Evolutionary conservation across 2,329 filamentous ascomycete genomes (phyloP), one percentile per base, ranked within the genome.

Genomic region (Aspergillus sp.): DNA sequence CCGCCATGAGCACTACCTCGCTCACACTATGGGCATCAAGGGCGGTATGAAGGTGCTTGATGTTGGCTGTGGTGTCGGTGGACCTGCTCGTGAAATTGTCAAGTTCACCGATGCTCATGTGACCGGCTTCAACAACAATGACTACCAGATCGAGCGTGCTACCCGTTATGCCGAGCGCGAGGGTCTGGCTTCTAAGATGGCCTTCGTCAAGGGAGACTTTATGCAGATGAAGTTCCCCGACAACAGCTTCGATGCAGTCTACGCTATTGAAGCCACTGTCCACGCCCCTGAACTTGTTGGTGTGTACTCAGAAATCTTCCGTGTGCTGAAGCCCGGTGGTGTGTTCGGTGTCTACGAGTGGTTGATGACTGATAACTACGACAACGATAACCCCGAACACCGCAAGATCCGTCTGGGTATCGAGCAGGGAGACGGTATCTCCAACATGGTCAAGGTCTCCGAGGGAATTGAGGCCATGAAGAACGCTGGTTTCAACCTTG

Each of bases 141-240:
- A 96, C 73, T 98, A 98, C 76, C 93, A 97, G 74, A 95, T 97
- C 54, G 82, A 96, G 66, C 88, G 93, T 53, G 91, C 90, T n/a
- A 90, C 83, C 10, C 76, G 78, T 43, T 95, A 96, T 64, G 89
- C 90, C 3, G 71, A 78, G 49, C 88, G 89, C 70, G 88, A 95
- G 71, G 84, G 85, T 40, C 75, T 97, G 41, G 78, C 84, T 1
- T 69, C 88, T 61, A 89, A 95, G 73, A 74, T 95, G 54, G 78
- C 78, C 51, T 97, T 89, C 60, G 85, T 89, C 63, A 96, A 97
- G 79, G 91, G 90, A 42, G 91, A 97, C 64, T 98, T 98, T 68
- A 97, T 97, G 91, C 89, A 95, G 83, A 95, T 97, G 88, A 83
- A 83, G 19, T 97, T 97, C 75, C 84, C 87, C 37, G 87, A 93